These are phyloP conservation scores for Orbilia blumenaviensis DNA, from an alignment of 2,329 filamentous ascomycete species.

Conservation along the genomic window DNA sequence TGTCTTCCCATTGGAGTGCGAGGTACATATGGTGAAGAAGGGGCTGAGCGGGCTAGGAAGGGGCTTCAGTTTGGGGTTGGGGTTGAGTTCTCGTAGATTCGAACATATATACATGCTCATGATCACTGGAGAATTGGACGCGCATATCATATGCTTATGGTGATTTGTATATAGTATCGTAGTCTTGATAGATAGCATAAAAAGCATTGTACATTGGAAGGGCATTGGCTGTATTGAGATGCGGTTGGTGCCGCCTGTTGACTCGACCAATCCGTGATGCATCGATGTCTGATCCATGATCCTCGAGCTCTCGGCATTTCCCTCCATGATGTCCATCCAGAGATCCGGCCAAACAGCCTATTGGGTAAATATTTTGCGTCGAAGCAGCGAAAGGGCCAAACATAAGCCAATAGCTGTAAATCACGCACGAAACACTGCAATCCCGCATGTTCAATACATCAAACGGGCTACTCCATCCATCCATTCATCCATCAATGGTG, in stretches of 20 bases:
- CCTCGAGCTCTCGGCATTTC: too few species aligned
- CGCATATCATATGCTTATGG: not conserved
- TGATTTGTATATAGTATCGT: slow-evolving; percentile 41
- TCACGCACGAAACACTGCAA: not conserved
- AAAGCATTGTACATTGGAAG: slow-evolving; percentile 28
- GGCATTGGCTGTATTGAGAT: not conserved
- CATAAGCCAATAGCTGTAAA: not conserved
- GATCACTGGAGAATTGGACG: not conserved
- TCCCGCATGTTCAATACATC: not conserved
- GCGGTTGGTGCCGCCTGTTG: too few species aligned
- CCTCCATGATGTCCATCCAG: too few species aligned
- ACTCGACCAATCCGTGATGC: too few species aligned
- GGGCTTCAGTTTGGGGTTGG: slow-evolving; percentile 95
- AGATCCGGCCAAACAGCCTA: too few species aligned
- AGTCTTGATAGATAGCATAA: not conserved
- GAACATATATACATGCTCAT: not conserved
- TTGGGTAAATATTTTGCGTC: too few species aligned
- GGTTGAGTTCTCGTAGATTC: slow-evolving; percentile 83
- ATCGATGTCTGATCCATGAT: too few species aligned
- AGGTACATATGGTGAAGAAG: slow-evolving; percentile 68
- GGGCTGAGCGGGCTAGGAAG: slow-evolving; percentile 89
- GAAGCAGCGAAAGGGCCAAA: too few species aligned
- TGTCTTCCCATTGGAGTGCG: slow-evolving; percentile 73
- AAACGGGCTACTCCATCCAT: slow-evolving; percentile 5
- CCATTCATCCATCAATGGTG: too few species aligned